A percentile compares a stretch with the other conserved stretches of the same genome.
Conservation (phyloP, 2,329 filamentous ascomycete species). For the Monilinia fructigena region DNA sequence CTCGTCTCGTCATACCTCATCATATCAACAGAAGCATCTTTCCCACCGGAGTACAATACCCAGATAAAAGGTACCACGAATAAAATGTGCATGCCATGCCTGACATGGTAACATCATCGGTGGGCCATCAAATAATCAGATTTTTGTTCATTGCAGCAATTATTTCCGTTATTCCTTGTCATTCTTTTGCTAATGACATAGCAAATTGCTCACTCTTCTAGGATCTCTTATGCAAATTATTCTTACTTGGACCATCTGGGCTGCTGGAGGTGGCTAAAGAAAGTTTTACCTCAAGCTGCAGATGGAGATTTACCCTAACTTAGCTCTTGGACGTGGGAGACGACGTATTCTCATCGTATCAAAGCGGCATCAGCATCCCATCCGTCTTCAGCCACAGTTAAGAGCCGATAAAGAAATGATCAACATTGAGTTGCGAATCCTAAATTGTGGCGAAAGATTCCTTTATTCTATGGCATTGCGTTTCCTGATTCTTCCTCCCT, state of each 20-base stretch:
- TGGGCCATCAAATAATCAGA: background rate
- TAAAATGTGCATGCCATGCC: background rate
- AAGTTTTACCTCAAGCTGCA: background rate
- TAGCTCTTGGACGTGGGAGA: slow-evolving; percentile 5
- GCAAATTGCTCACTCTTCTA: background rate
- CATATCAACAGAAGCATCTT: background rate
- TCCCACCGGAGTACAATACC: background rate
- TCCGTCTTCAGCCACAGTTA: background rate
- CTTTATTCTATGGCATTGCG: background rate
- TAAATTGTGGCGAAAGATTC: background rate
- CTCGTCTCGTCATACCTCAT: background rate
- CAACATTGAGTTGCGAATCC: background rate
- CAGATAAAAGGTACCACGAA: slow-evolving; percentile 1
- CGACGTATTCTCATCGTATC: background rate
- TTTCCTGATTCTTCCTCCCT: background rate
- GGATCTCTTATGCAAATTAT: slow-evolving; percentile 11
- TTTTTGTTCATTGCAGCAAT: background rate
- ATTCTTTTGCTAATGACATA: background rate
- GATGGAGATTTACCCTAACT: slow-evolving; percentile 5
- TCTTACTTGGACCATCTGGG: background rate
- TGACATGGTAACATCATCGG: slow-evolving; percentile 5
- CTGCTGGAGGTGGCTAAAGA: slow-evolving; percentile 9
- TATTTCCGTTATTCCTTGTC: background rate
- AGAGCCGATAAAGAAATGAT: background rate
- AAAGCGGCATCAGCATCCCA: background rate